Base-by-base conservation (phyloP, 1,284 basidiomycete species). In the Tausonia pullulans region DNA sequence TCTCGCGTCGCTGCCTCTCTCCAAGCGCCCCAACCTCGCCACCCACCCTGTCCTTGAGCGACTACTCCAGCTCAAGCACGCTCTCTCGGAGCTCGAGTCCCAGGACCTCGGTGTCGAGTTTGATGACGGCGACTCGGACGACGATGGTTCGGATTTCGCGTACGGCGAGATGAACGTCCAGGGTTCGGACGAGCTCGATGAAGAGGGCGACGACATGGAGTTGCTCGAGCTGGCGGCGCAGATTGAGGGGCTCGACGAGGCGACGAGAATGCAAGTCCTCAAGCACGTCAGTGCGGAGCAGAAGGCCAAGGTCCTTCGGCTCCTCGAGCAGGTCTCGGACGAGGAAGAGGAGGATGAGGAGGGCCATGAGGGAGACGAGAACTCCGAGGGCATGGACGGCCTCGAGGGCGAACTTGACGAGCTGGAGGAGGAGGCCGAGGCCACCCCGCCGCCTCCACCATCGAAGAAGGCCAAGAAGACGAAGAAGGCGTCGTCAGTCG, bases 11-110 rank as follows among this genome's bases (percentile, higher is more conserved):
- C 85, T 76, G 83, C 88, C 74, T 75, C 81, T 52, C 74, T 80
- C 69, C 78, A 57, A 71, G 16, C 71, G 81, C 14, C 87, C 88
- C 1, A 81, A 86, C 48, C 81, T 94, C 50, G 80, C 84, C 68
- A 77, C 80, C 0, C 88, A 92, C 72, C 89, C 91, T 0, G 85
- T 97, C 69, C 79, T 97, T 68, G 77, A 79, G 40, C 88, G 94
- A 11, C 82, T 98, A 7, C 80, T 95, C 46, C 82, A 85, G 41
- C 84, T 98, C 61, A 96, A 97, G 75, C 83, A 90, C 72, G 84
- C 87, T 2, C 80, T 98, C 10, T 76, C 82, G 39, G 87, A 85
- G 5, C 82, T 98, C 63, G 90, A 95, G 75, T 86, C 87, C 61
- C 81, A 93, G 16, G 86, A 87, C 73, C 86, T 91, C 71, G 82